Evolutionary conservation across 2,329 filamentous ascomycete species (phyloP).

Genomic region (Metarhizium robertsii): DNA sequence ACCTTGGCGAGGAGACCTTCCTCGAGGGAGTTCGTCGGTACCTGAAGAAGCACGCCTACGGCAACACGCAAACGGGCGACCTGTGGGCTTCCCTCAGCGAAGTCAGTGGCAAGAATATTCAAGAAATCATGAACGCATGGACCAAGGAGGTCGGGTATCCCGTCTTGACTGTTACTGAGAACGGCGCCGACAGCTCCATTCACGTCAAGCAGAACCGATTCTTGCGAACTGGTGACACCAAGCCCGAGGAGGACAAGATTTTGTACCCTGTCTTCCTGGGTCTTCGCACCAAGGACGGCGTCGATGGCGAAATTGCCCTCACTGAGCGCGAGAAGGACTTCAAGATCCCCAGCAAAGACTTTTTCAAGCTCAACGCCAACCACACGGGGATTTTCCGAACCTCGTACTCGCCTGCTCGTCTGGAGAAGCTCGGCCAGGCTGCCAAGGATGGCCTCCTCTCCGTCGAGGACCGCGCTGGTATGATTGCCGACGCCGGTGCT

Average conservation of each 20-base stretch:
- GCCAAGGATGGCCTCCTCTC: constrained; percentile 63
- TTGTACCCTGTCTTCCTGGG: constrained; percentile 86
- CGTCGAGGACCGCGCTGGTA: constrained; percentile 86
- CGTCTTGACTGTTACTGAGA: constrained; percentile 70
- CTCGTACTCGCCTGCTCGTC: constrained; percentile 72
- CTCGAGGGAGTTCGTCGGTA: constrained; percentile 86
- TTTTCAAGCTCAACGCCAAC: constrained; percentile 95
- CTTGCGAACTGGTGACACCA: constrained; percentile 83
- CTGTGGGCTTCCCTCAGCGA: constrained; percentile 82
- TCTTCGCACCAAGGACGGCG: constrained; percentile 71
- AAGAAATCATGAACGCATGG: constrained; percentile 90
- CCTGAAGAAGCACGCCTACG: constrained; percentile 93
- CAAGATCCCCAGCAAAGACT: constrained; percentile 69
- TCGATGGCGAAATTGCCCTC: constrained; percentile 49
- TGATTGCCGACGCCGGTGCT: constrained; percentile 88
- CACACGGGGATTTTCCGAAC: constrained; percentile 90
- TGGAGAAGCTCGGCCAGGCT: constrained; percentile 79
- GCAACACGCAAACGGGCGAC: constrained; percentile 85
- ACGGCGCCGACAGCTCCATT: constrained; percentile 58
- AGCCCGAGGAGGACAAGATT: constrained; percentile 82
- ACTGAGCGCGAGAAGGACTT: constrained; percentile 60
- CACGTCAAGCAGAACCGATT: constrained; percentile 92
- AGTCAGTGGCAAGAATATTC: constrained; percentile 84
- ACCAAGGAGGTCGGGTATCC: constrained; percentile 94
- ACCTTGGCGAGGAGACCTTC: constrained; percentile 86